Base-by-base conservation (phyloP, 371 early-diverging fungal species). In the Rhizomucor pusillus region DNA sequence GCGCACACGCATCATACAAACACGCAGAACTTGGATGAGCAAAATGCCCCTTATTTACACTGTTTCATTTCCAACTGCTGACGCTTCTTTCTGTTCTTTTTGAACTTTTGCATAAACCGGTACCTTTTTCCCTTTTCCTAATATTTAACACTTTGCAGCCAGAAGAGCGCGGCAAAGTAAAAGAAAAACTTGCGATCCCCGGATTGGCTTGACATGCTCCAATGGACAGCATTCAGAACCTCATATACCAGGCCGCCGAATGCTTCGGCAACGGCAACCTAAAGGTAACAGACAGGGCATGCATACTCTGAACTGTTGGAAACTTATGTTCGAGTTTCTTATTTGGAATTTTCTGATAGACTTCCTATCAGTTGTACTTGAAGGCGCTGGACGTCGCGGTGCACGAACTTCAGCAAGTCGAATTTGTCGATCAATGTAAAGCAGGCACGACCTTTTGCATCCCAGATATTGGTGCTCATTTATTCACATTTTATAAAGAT, bases 401-500 rank as follows among this genome's bases (percentile, higher is more conserved):
- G 13, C 44, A 63, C 25, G 70, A 77, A 54, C 63, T 77, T 29
- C 56, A 69, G n/a, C 61, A 61, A 23, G 55, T 74, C 22, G 56
- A 66, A 55, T 72, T 74, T 43, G 54, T 60, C 13, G 61, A 77
- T 52, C 67, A 77, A 53, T 60, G 77, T 59, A 69, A 67, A n/a
- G n/a, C n/a, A n/a, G n/a, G n/a, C n/a, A n/a, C n/a, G n/a, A n/a
- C n/a, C n/a, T n/a, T n/a, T 57, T 60, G 19, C 23, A 37, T 22
- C 1, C 12, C 18, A 23, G 12, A 11, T 3, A 13, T 7, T 1
- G 20, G 20, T 23, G 13, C 47, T 36, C 37, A n/a, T 47, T 10
- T 29, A 18, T 41, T 33, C 22, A 19, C 19, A 16, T 13, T 16
- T 11, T 35, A 33, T 49, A 35, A 46, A 41, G 50, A 55, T 55